phyloP scores from a whole-genome alignment of 176 grass and related monocot species.

The Oryza glumipatula region DNA sequence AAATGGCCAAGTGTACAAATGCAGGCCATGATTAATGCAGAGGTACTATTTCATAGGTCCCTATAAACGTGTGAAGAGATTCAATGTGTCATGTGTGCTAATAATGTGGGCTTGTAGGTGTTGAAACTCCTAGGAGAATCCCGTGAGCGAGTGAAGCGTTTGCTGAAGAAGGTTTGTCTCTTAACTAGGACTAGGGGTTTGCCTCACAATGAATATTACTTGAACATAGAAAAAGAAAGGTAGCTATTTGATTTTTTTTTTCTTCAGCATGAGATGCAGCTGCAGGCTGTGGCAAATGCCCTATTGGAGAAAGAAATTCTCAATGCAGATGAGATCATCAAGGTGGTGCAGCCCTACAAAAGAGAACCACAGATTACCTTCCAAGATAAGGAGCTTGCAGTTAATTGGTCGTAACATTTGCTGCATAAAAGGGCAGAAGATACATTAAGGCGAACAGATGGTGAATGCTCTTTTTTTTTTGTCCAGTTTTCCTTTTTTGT shows the following conservation, averaged over 20 bases:
- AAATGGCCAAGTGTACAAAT: slow-evolving; percentile 78
- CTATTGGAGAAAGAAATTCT: slow-evolving; percentile 90
- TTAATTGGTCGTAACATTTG: too few relatives aligned
- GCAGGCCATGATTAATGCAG: slow-evolving; percentile 93
- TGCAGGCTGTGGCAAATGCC: slow-evolving; percentile 87
- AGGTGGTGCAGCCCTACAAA: slow-evolving; percentile 66
- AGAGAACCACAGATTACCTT: slow-evolving; percentile 60
- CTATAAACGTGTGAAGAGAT: slow-evolving; percentile 20
- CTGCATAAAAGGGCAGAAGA: too few relatives aligned
- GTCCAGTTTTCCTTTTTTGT: too few relatives aligned
- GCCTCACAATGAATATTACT: not conserved
- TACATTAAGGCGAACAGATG: too few relatives aligned
- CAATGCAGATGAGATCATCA: slow-evolving; percentile 81
- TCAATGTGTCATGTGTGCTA: too few relatives aligned
- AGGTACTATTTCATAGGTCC: slow-evolving; percentile 53
- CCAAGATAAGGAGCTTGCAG: slow-evolving; percentile 61
- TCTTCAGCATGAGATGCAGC: slow-evolving; percentile 91
- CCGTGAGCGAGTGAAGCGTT: slow-evolving; percentile 75
- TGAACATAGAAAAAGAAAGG: not conserved
- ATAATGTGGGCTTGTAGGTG: slow-evolving; percentile 52
- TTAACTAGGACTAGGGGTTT: not conserved
- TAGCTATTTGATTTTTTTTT: not conserved
- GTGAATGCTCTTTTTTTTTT: too few relatives aligned
- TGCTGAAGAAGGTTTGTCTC: slow-evolving; percentile 81
- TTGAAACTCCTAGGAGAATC: slow-evolving; percentile 92